Evolutionary conservation across 176 grass and related monocot genomes (phyloP), one percentile per base, ranked within the genome.

Genomic region (Cocos nucifera): DNA sequence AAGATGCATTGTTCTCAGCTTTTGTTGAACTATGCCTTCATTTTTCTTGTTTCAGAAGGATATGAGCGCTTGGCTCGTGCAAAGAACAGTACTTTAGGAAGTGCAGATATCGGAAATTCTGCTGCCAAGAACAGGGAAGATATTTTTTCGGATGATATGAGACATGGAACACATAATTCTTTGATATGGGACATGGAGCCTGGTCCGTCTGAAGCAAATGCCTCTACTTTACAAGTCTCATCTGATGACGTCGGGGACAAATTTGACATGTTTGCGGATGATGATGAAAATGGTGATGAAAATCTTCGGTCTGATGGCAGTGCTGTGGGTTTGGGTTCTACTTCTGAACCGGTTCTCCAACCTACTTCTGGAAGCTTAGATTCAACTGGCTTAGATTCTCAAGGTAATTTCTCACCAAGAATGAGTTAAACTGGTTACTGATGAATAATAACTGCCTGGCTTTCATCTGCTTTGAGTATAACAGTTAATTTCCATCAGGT

Each of bases 181-280:
- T 80, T 78, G 17, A 63, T 96, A 58, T 80, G 85, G 72, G 83
- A 80, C 57, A 58, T 80, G 51, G 78, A 54, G 60, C 26, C 64
- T 71, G 73, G 56, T 75, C 69, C 82, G 22, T 75, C 84, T 55
- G 64, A 67, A 63, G 79, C 65, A 39, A 80, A 77, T 67, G 53
- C 65, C 48, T 85, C 83, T 72, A 44, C 57, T 15, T 25, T 61
- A 53, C 65, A 66, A 39, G 55, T 61, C 25, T 21, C 69, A 78
- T 30, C 61, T 39, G 59, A 64, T 63, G 80, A 95, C 63, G 80
- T 69, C 57, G 80, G 81, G 66, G 69, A 22, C 74, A 66, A 92
- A 23, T 29, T 98, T 18, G 84, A 98, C 57, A 98, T 98, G 84
- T 98, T 92, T 71, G 93, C 79, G 53, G 87, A 89, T 8, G 49